These are phyloP conservation scores for Apiotrichum gamsii DNA, from an alignment of 1,284 basidiomycete genomes.

Conservation along the genomic window DNA sequence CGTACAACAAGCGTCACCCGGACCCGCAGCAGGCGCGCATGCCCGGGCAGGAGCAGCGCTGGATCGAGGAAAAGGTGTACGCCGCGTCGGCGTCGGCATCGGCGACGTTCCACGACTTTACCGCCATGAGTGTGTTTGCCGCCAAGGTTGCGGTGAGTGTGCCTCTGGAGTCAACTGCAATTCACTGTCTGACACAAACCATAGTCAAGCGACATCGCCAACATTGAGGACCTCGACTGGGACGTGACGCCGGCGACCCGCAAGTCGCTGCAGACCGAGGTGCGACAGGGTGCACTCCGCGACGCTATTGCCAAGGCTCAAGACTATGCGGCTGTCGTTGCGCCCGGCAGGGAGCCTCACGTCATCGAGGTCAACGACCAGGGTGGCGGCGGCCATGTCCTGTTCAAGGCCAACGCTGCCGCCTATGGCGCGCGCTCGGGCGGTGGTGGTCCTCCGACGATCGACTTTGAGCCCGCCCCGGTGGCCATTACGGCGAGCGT, in stretches of 20 bases:
- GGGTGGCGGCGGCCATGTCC: background rate
- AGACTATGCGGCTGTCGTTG: constrained; percentile 7
- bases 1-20: background rate
- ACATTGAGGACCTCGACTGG: constrained; percentile 4
- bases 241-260: background rate
- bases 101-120: constrained; percentile 15
- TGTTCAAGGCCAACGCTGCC: background rate
- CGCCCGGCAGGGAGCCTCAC: background rate
- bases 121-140: constrained; percentile 2
- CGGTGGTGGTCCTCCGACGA: background rate
- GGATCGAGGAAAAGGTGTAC: constrained; percentile 1
- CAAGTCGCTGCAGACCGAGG: background rate
- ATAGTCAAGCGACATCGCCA: background rate
- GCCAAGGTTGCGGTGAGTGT: constrained; percentile 3
- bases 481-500: constrained; percentile 2
- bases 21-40: background rate
- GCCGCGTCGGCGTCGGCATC: background rate
- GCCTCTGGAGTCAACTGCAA: too few relatives aligned
- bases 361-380: constrained; percentile 6
- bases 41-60: too few relatives aligned
- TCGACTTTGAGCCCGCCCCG: constrained; percentile 9
- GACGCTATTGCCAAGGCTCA: constrained; percentile 10
- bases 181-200: too few relatives aligned
- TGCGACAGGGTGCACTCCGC: constrained; percentile 9
- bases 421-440: background rate